A percentile compares a stretch with the other conserved stretches of the same genome.
Evolutionary conservation across 768 basidiomycete genomes (phyloP).

Genomic region (Trichaptum fuscoviolaceum): DNA sequence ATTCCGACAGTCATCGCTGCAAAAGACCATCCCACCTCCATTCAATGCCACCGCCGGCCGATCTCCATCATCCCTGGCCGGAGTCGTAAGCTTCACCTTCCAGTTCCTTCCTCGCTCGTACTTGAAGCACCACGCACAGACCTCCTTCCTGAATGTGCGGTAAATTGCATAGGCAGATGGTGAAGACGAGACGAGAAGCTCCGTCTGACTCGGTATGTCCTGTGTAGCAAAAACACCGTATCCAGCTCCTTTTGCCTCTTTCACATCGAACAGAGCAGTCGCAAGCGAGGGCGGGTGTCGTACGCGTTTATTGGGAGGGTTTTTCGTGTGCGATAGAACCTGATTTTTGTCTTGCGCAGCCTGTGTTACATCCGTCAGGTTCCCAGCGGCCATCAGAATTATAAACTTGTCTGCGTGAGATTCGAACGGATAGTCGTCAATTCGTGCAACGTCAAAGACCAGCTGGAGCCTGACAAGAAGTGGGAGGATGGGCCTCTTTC

Average conservation of each 20-base stretch:
- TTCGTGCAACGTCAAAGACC: no score
- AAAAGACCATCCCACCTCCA: background rate
- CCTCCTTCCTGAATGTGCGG: conserved; percentile 8
- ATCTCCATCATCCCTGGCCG: no score
- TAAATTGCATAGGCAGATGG: conserved; percentile 2
- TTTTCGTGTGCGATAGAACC: background rate
- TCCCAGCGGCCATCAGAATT: background rate
- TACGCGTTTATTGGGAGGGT: background rate
- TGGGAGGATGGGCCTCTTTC: no score
- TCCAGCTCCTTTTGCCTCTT: background rate
- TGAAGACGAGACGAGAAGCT: background rate
- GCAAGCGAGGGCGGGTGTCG: background rate
- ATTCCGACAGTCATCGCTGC: background rate
- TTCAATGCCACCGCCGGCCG: background rate
- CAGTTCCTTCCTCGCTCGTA: conserved; percentile 4
- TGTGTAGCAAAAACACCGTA: conserved; percentile 6
- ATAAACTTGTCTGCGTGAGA: no score
- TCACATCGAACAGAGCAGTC: background rate
- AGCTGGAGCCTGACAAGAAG: no score
- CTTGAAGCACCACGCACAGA: conserved; percentile 7
- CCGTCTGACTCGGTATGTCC: background rate
- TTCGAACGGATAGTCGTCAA: no score
- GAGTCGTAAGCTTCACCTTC: conserved; percentile 2
- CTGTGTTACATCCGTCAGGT: background rate
- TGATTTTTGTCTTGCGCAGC: background rate